Base-by-base conservation (phyloP, 2,329 filamentous ascomycete species). In the Leptographium lundbergii region DNA sequence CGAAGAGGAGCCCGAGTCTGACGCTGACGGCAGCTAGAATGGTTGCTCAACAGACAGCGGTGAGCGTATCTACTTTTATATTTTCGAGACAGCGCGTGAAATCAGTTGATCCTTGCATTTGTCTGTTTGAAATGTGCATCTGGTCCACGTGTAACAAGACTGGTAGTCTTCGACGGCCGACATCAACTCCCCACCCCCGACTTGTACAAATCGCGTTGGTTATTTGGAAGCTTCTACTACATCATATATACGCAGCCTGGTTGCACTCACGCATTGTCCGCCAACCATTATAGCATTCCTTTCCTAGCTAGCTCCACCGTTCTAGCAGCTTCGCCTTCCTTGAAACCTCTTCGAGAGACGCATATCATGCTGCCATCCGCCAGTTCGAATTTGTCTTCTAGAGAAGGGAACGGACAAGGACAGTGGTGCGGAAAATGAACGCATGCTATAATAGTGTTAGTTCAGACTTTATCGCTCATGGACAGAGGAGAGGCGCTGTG, bases 381-480 rank as follows among this genome's bases (percentile, higher is more conserved):
- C 34, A 85, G 67, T 71, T 88, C 89, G 63, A 90, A 81, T 69
- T 94, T 94, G 65, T 92, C 88, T 68, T 92, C 85, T 62, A 87
- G 77, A 10, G 77, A 73, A 1, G 87, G 85, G 75, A 87, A 95
- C 2, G 90, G 80, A 74, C 94, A 99, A 32, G 94, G 94, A 73
- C 94, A 99, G 74, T 99, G 94, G 71, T 97, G 92, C 1, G 94
- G 91, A 75, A 95, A 94, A 70, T 95, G 87, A 7, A 99, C 94
- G 75, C 94, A 99, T 42, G 91, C 88, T 74, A 14, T 27, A 58
- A 27, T 24, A 27, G 27, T 22, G 19, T n/a, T 17, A 42, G 32
- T 17, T 11, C 34, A 25, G 22, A 29, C 17, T 5, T 25, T 7
- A 29, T 29, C 27, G 7, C 5, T 29, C 27, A n/a, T n/a, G n/a